A percentile compares a stretch with the other conserved stretches of the same genome.
Conservation (phyloP, 2,329 filamentous ascomycete genomes). For the Thermomyces lanuginosus region DNA sequence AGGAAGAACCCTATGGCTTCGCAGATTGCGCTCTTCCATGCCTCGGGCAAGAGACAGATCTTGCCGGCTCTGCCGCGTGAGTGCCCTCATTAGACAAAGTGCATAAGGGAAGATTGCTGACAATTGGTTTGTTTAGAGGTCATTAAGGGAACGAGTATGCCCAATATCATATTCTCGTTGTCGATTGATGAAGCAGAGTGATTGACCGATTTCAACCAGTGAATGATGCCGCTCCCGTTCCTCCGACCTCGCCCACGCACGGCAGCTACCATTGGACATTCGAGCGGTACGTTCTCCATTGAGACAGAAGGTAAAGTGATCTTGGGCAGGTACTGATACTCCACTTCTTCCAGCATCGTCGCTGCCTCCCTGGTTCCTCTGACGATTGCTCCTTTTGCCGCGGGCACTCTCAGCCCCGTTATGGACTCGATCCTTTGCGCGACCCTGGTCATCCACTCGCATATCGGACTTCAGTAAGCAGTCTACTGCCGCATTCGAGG, state of each 20-base stretch:
- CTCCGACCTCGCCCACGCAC: conserved; percentile 56
- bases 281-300: conserved; percentile 42
- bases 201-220: conserved; percentile 32
- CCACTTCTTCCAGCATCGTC: conserved; percentile 45
- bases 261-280: conserved; percentile 98
- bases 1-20: conserved; percentile 21
- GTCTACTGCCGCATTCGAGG: neutral
- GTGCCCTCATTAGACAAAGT: conserved; percentile 20
- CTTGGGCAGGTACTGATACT: conserved; percentile 2
- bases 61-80: conserved; percentile 74
- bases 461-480: conserved; percentile 76
- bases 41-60: conserved; percentile 56
- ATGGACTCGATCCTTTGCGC: conserved; percentile 75
- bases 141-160: conserved; percentile 58
- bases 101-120: conserved; percentile 27
- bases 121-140: conserved; percentile 38
- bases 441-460: conserved; percentile 74
- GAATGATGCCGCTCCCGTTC: conserved; percentile 72
- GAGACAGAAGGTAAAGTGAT: conserved; percentile 2
- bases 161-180: neutral
- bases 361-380: conserved; percentile 71
- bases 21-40: conserved; percentile 70
- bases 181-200: neutral
- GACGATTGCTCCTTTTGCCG: conserved; percentile 78
- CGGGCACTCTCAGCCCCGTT: conserved; percentile 76